Conservation (phyloP, 2,329 filamentous ascomycete genomes). For the Mariannaea elegans region DNA sequence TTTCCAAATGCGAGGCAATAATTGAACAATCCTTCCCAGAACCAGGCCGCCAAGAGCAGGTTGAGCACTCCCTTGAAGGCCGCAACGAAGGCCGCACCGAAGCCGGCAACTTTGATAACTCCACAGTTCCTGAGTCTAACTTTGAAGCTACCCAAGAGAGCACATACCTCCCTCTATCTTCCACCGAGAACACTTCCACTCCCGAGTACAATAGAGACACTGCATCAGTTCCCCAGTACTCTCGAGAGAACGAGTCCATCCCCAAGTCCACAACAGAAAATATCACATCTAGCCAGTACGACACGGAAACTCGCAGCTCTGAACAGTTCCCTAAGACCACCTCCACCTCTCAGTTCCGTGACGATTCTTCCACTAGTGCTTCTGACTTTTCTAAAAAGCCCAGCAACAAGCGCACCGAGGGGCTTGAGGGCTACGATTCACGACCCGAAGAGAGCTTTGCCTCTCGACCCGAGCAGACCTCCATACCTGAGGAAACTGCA, state of each 20-base stretch:
- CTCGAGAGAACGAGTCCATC: not conserved
- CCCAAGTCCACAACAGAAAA: constrained; percentile 15
- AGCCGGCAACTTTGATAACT: not conserved
- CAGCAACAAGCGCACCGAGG: constrained; percentile 43
- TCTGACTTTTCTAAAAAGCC: constrained; percentile 43
- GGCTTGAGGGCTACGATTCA: constrained; percentile 52
- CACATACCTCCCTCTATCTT: not conserved
- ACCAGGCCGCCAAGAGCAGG: constrained; percentile 8
- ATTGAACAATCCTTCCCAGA: not conserved
- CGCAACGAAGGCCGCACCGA: not conserved
- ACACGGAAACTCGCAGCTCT: constrained; percentile 47
- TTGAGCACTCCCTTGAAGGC: constrained; percentile 1
- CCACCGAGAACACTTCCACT: not conserved
- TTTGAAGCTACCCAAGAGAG: not conserved
- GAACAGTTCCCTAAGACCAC: constrained; percentile 45
- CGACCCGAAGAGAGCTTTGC: constrained; percentile 48
- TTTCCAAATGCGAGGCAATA: no score
- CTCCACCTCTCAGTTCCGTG: constrained; percentile 44
- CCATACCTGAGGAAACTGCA: not conserved
- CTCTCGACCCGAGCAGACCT: constrained; percentile 41
- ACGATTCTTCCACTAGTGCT: constrained; percentile 33
- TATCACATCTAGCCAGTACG: constrained; percentile 46
- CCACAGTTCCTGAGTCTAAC: not conserved
- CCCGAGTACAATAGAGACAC: constrained; percentile 17
- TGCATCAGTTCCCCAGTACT: not conserved